phyloP scores from a whole-genome alignment of 176 grass and related monocot species.

The Thinopyrum elongatum region DNA sequence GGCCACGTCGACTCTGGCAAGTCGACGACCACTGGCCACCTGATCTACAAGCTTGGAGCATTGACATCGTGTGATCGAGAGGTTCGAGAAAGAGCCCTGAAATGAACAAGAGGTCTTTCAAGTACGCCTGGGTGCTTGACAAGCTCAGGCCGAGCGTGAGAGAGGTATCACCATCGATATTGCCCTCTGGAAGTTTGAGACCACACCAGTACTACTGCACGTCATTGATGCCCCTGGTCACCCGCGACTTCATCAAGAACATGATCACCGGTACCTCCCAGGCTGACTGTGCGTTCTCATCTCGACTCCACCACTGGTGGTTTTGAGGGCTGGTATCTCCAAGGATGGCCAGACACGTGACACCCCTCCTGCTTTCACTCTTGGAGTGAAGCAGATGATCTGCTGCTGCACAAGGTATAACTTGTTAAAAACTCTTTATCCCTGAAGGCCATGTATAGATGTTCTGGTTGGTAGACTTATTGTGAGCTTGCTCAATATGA shows the following conservation, averaged over 20 bases:
- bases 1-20: conserved; percentile 81
- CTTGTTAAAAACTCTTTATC: not conserved
- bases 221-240: conserved; percentile 76
- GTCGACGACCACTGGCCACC: conserved; percentile 75
- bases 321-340: conserved; percentile 85
- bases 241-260: conserved; percentile 85
- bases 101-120: conserved; percentile 89
- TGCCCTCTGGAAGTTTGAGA: conserved; percentile 78
- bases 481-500: not conserved
- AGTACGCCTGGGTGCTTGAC: conserved; percentile 84
- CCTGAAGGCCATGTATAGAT: not conserved
- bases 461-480: not conserved
- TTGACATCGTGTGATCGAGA: conserved; percentile 85
- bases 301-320: conserved; percentile 81
- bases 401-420: conserved; percentile 85
- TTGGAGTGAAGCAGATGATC: conserved; percentile 84
- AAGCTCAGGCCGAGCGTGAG: conserved; percentile 82
- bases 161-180: conserved; percentile 78
- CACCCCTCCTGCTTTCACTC: conserved; percentile 80
- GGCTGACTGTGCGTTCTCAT: conserved; percentile 80
- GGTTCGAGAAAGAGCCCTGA: conserved; percentile 65
- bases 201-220: conserved; percentile 82
- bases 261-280: conserved; percentile 87
- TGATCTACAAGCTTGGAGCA: conserved; percentile 85
- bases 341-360: conserved; percentile 80